Evolutionary conservation across 1,284 basidiomycete species (phyloP), one percentile per base, ranked within the genome.

Genomic region (Schizopora paradoxa): DNA sequence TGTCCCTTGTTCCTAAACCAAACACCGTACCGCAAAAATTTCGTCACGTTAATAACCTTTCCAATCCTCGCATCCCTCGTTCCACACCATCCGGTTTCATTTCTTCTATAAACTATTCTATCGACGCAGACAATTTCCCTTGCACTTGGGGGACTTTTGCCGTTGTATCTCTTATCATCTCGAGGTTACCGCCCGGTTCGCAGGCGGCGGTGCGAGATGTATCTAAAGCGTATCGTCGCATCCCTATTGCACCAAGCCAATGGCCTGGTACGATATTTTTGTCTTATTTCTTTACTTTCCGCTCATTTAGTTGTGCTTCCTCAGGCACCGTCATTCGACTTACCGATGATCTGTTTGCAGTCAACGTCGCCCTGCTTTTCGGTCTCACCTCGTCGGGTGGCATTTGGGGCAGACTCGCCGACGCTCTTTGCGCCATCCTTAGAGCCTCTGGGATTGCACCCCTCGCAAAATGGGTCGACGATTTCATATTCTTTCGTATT

Each of bases 91-190:
- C n/a, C n/a, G n/a, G n/a, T n/a, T n/a, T n/a, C 23, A 23, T 41
- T 3, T 28, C 45, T 0, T 60, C 55, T 0, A 22, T 66, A 0
- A 67, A 67, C 32, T 52, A 57, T 0, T 29, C 55, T 1, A 66
- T 67, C 3, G 41, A 64, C 26, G 10, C 51, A 0, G 50, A 56
- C 2, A 5, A 36, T 0, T 63, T 61, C 22, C 27, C 28, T 0
- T 57, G 54, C 38, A 41, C 57, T 3, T 67, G 64, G 64, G 63
- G 63, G 0, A 57, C 59, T 1, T 67, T 65, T 28, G 48, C 39
- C 1, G 26, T 58, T 3, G 53, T 51, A 13, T 58, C 46, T 34
- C 33, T 59, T 0, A 29, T 51, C 0, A 25, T 54, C 0, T 44
- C 54, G 0, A 14, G 53, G 10, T 54, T 55, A 0, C 57, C 59